Evolutionary conservation across 345 rosid species (phyloP), one percentile per base, ranked within the genome.

Genomic region (Reutealis trisperma): DNA sequence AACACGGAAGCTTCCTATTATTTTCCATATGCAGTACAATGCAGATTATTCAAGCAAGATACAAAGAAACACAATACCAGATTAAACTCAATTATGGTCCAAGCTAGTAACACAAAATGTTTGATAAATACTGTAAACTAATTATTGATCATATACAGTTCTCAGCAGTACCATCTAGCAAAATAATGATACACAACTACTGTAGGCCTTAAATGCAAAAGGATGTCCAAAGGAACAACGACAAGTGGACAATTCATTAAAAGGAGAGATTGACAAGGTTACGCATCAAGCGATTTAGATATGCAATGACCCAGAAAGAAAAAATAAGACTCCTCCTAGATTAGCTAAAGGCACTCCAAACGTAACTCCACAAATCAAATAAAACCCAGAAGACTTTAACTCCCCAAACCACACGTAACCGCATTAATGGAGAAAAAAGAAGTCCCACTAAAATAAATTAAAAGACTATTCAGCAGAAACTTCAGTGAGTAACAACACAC

Each of bases 1-100:
- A 87, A 85, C 81, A 83, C 71, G 18, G 60, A 78, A 78, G 80
- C 75, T 89, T 84, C 89, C 76, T 77, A 77, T 81, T 70, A 71
- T 78, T 86, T 83, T 80, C 76, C 79, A 82, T 84, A 81, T 18
- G 72, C 78, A 54, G 19, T 54, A 3, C 58, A 54, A 16, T 19
- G 72, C 74, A 73, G 71, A 72, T 71, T 64, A 80, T 54, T 32
- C 71, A 79, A 66, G 77, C 15, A 69, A 81, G 70, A 70, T 52
- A 52, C 42, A 72, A 45, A 54, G 68, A 55, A 37, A 63, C 67
- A 84, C 77, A 6, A 42, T 71, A 67, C 76, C 74, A 78, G 42
- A 70, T 2, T 42, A 45, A 30, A 45, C 64, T 34, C 41, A 22
- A 71, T 55, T 58, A 52, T 51, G 74, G 67, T 66, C 60, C 61